These are phyloP conservation scores for Coniella vitis DNA, from an alignment of 2,329 filamentous ascomycete species.

Conservation along the genomic window DNA sequence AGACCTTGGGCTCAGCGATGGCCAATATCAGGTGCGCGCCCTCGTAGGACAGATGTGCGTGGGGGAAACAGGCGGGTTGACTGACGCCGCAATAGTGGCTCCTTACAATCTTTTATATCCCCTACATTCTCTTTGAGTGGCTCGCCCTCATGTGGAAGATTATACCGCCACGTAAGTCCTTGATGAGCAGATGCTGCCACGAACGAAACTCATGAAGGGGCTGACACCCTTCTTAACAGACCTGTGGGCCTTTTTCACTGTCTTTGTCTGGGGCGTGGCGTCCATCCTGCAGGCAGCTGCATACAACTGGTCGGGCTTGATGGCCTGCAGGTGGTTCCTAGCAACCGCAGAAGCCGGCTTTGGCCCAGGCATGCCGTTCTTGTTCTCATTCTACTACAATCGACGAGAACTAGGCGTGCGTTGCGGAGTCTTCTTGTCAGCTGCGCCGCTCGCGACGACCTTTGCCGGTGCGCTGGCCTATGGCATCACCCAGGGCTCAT, in stretches of 20 bases:
- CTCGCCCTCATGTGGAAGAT: slow-evolving; percentile 36
- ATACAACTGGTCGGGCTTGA: slow-evolving; percentile 28
- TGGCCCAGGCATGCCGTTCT: slow-evolving; percentile 22
- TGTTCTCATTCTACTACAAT: slow-evolving; percentile 18
- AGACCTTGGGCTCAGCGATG: slow-evolving; percentile 30
- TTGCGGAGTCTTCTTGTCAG: slow-evolving; percentile 65
- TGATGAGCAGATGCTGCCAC: background rate
- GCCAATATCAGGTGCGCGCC: slow-evolving; percentile 28
- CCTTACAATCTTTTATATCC: slow-evolving; percentile 38
- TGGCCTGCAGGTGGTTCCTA: slow-evolving; percentile 34
- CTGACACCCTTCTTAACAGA: slow-evolving; percentile 15
- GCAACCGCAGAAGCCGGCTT: slow-evolving; percentile 39
- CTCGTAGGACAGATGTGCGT: background rate
- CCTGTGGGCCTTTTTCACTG: slow-evolving; percentile 22
- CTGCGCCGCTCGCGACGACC: slow-evolving; percentile 58
- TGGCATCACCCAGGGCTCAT: slow-evolving; percentile 52
- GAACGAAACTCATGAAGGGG: background rate
- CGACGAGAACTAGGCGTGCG: slow-evolving; percentile 60
- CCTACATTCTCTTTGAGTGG: slow-evolving; percentile 37
- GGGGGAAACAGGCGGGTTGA: background rate
- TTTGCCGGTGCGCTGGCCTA: slow-evolving; percentile 60
- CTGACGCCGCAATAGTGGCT: slow-evolving; percentile 28
- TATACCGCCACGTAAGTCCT: slow-evolving; percentile 29
- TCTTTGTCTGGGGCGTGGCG: slow-evolving; percentile 24
- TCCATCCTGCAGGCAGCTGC: slow-evolving; percentile 28